Evolutionary conservation across 2,329 filamentous ascomycete genomes (phyloP).

Genomic region (Helotiales sp.): DNA sequence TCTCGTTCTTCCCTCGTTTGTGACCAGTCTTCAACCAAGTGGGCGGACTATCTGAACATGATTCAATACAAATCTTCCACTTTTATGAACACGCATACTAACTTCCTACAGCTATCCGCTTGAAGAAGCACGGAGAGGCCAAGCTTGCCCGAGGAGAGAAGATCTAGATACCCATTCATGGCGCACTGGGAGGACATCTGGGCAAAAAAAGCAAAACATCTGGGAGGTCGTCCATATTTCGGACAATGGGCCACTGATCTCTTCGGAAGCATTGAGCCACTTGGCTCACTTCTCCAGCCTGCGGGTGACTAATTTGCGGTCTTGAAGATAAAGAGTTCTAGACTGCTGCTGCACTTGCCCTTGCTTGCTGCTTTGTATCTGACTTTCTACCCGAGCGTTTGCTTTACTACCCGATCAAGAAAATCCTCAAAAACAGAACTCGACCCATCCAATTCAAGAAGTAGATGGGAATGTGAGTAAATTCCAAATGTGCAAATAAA

Average conservation of each 20-base stretch:
- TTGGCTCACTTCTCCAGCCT: neutral
- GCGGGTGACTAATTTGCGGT: neutral
- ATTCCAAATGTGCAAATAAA: neutral
- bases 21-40: neutral
- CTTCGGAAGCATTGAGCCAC: neutral
- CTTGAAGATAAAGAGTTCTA: neutral
- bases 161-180: constrained; percentile 35
- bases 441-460: neutral
- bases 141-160: constrained; percentile 77
- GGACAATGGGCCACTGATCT: neutral
- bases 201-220: neutral
- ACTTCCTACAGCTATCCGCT: constrained; percentile 21
- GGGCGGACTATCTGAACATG: neutral
- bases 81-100: neutral
- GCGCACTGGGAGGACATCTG: neutral
- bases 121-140: constrained; percentile 68
- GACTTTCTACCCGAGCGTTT: neutral
- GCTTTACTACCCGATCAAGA: neutral
- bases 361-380: neutral
- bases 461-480: neutral
- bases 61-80: neutral
- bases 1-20: neutral
- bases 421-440: neutral
- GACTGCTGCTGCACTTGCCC: neutral
- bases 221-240: neutral